Base-by-base conservation (phyloP, 371 early-diverging fungal genomes). In the Rhizopus arrhizus region DNA sequence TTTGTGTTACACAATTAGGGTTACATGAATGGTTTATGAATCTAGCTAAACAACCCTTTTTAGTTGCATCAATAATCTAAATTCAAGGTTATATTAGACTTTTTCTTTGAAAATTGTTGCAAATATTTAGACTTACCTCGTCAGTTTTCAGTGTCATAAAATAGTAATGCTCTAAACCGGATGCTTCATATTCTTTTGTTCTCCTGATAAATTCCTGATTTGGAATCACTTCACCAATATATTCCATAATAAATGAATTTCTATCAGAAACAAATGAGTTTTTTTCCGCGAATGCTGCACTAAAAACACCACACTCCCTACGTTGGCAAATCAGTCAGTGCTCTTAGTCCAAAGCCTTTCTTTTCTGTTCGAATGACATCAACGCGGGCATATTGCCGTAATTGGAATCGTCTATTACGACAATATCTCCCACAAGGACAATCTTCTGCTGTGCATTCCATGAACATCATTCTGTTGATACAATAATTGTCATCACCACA, bases 11-110 rank as follows among this genome's bases (percentile, higher is more conserved):
- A 69, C 94, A 91, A 69, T 97, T 97, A 13, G 97, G 95, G 55
- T 87, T 85, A 72, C 97, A 97, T 55, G 89, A 89, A 69, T 97
- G 97, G 68, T 97, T 97, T 61, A 97, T 91, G 64, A 94, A 97
- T 53, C 97, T 83, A 34, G 96, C 93, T 12, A 92, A 72, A 58
- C 91, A 91, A n/a, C 97, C 97, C 51, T 82, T 87, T 52, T 87
- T 82, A n/a, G 95, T 91, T 59, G 97, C 97, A 73, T 97, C 97
- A 52, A 97, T 92, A 47, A 94, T 87, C 88, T 91, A 51, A 36
- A 28, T 10, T 5, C 7, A 2, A 2, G 5, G n/a, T 45, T 49
- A 15, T 35, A 6, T 16, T 9, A 42, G 13, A 15, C 12, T 4
- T 16, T 12, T 16, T 12, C n/a, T 16, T 53, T 43, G 8, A 0